Conservation (phyloP, 371 early-diverging fungal species). For the Rhizopus microsporus region DNA sequence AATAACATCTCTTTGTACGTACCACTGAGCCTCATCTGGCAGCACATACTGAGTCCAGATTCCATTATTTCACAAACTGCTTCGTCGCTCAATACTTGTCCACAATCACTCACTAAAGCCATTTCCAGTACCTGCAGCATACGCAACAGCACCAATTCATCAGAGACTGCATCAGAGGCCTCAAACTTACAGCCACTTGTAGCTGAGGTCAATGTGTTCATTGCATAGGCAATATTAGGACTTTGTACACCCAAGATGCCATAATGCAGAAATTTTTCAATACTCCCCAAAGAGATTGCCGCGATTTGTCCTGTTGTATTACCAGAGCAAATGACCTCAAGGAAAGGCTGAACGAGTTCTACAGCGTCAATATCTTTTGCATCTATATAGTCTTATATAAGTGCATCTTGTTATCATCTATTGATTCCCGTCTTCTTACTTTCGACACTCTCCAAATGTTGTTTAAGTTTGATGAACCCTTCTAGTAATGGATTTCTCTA, state of each 20-base stretch:
- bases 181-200: slow-evolving; percentile 96
- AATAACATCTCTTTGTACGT: slow-evolving; percentile 24
- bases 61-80: slow-evolving; percentile 96
- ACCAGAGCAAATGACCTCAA: slow-evolving; percentile 88
- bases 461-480: slow-evolving; percentile 70
- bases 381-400: slow-evolving; percentile 23
- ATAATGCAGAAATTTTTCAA: slow-evolving; percentile 88
- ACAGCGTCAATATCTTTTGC: slow-evolving; percentile 69
- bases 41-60: slow-evolving; percentile 94
- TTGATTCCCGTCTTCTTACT: slow-evolving; percentile 37
- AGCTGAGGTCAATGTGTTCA: slow-evolving; percentile 74
- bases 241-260: slow-evolving; percentile 81
- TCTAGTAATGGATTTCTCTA: slow-evolving; percentile 71
- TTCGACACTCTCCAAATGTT: slow-evolving; percentile 59
- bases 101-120: slow-evolving; percentile 68
- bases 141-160: slow-evolving; percentile 90
- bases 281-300: slow-evolving; percentile 82
- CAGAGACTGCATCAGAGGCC: slow-evolving; percentile 88
- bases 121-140: slow-evolving; percentile 83
- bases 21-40: slow-evolving; percentile 90
- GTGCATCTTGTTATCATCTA: neutral
- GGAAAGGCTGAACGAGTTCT: slow-evolving; percentile 83
- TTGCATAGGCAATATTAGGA: slow-evolving; percentile 67
- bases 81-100: slow-evolving; percentile 79
- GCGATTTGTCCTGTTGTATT: slow-evolving; percentile 96